Evolutionary conservation across 225 moss, liverwort and hornwort species (phyloP).

Genomic region (Takakia lepidozioides): DNA sequence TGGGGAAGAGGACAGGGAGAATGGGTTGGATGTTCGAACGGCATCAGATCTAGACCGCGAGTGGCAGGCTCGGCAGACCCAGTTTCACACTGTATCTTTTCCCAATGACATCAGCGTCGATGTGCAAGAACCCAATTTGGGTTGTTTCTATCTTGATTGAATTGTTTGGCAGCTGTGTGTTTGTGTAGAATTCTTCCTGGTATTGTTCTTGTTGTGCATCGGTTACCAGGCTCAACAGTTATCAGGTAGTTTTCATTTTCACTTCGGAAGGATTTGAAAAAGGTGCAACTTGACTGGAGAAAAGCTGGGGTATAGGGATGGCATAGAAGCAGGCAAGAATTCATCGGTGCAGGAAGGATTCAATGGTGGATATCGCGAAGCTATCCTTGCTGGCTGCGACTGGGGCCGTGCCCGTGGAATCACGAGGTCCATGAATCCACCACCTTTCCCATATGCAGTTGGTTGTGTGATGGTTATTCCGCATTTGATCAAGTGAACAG

Average conservation of each 20-base stretch:
- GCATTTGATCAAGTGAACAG: too few relatives aligned
- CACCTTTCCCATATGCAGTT: too few relatives aligned
- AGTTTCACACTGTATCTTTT: slow-evolving; percentile 73
- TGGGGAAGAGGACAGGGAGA: slow-evolving; percentile 12
- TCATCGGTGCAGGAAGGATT: slow-evolving; percentile 78
- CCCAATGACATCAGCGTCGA: too few relatives aligned
- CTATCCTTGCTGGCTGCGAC: slow-evolving; percentile 48
- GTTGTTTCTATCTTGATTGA: too few relatives aligned
- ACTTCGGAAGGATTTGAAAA: too few relatives aligned
- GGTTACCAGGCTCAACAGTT: too few relatives aligned
- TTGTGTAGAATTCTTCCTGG: too few relatives aligned
- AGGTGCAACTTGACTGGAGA: slow-evolving; percentile 19
- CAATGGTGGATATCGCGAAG: slow-evolving; percentile 60
- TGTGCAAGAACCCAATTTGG: too few relatives aligned
- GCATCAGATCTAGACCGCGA: slow-evolving; percentile 56
- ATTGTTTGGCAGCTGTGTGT: too few relatives aligned
- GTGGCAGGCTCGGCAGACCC: slow-evolving; percentile 74
- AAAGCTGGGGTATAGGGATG: slow-evolving; percentile 86
- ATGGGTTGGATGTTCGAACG: neutral
- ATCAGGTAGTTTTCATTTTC: too few relatives aligned
- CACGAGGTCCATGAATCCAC: slow-evolving; percentile 20
- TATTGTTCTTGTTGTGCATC: too few relatives aligned
- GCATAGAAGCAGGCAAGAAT: slow-evolving; percentile 69
- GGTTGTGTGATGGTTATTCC: too few relatives aligned
- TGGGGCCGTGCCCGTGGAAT: slow-evolving; percentile 83